These are phyloP conservation scores for Glycine soja DNA, from an alignment of 306 rosid species.

Conservation along the genomic window DNA sequence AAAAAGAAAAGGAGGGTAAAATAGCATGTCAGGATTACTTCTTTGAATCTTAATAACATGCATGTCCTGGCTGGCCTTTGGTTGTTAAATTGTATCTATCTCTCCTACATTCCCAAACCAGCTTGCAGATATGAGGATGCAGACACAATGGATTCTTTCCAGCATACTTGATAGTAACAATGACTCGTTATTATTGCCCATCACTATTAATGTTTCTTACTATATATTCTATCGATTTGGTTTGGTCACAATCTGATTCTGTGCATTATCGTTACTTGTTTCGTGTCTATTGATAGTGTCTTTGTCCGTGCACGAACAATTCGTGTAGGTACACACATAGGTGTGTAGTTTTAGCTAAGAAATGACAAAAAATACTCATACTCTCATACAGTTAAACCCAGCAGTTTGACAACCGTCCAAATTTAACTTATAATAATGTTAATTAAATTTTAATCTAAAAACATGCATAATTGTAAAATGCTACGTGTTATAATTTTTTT, in stretches of 20 bases:
- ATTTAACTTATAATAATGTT: too few species aligned
- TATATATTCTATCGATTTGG: not conserved
- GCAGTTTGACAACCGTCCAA: not conserved
- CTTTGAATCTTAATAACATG: too few species aligned
- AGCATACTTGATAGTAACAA: slow-evolving; percentile 3
- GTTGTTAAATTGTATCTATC: slow-evolving; percentile 24
- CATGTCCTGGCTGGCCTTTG: not conserved
- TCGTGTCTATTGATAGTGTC: not conserved
- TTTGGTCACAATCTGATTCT: slow-evolving; percentile 17
- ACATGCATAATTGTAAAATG: not conserved
- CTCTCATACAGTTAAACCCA: not conserved
- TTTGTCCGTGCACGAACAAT: not conserved
- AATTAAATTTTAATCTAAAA: too few species aligned
- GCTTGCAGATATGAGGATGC: not conserved
- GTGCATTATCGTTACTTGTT: slow-evolving; percentile 1
- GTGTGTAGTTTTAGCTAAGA: not conserved
- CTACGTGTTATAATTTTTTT: not conserved
- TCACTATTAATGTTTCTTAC: not conserved
- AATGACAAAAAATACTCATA: not conserved
- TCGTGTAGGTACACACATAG: not conserved
- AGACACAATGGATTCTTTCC: not conserved
- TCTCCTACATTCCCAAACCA: not conserved
- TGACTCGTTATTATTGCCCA: not conserved
- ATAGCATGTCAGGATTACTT: not conserved
- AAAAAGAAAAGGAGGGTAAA: not conserved